These are phyloP conservation scores for Stagonosporopsis cucurbitacearum DNA, from an alignment of 2,329 filamentous ascomycete genomes.

Conservation along the genomic window DNA sequence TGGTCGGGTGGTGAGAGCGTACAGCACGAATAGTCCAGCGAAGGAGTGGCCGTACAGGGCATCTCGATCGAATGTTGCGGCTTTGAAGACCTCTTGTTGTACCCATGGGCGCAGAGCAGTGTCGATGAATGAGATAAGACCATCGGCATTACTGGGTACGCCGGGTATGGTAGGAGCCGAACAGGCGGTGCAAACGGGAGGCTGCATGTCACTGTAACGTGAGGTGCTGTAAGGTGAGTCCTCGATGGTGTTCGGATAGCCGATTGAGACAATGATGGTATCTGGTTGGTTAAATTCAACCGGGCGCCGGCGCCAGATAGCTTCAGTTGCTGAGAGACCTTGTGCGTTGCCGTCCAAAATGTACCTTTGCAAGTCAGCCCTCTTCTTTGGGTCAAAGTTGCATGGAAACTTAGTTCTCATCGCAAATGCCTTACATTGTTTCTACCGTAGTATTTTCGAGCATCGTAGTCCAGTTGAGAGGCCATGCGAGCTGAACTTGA, in stretches of 20 bases:
- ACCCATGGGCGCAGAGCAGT: conserved; percentile 49
- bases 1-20: conserved; percentile 53
- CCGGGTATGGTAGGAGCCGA: conserved; percentile 34
- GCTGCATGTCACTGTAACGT: conserved; percentile 39
- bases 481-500: conserved; percentile 43
- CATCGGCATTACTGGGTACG: conserved; percentile 54
- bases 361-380: conserved; percentile 26
- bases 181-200: conserved; percentile 40
- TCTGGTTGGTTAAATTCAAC: conserved; percentile 42
- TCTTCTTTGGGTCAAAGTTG: background rate
- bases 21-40: conserved; percentile 57
- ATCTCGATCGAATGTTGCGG: conserved; percentile 45
- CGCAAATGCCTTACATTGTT: conserved; percentile 35
- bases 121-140: conserved; percentile 55
- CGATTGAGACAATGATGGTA: conserved; percentile 41
- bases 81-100: conserved; percentile 35
- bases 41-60: conserved; percentile 60
- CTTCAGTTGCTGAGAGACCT: conserved; percentile 37
- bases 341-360: conserved; percentile 44
- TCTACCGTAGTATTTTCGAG: conserved; percentile 34
- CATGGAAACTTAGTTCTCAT: background rate
- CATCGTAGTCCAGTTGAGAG: conserved; percentile 41
- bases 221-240: conserved; percentile 39
- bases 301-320: conserved; percentile 37
- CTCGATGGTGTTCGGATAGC: conserved; percentile 37